Percentiles rank a stretch among this genome's conserved stretches.
phyloP scores from a whole-genome alignment of 768 basidiomycete species.

The Agrocybe pediades region DNA sequence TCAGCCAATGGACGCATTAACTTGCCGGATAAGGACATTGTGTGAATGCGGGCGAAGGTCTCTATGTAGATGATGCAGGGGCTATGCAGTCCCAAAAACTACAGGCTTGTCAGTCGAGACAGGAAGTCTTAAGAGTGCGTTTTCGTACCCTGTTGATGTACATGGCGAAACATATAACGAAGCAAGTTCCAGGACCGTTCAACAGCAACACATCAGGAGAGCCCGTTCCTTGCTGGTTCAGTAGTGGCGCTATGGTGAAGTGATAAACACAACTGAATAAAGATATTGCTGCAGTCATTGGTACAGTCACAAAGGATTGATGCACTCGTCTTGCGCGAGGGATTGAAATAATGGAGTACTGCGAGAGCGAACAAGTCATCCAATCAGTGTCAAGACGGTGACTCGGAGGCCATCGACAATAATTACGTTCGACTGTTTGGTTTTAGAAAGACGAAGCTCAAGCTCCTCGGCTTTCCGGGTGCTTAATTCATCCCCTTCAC shows the following conservation, averaged over 20 bases:
- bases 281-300: slow-evolving; percentile 64
- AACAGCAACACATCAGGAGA: slow-evolving; percentile 81
- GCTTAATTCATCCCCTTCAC: slow-evolving; percentile 82
- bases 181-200: slow-evolving; percentile 95
- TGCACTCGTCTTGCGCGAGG: slow-evolving; percentile 90
- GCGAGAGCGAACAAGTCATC: not conserved
- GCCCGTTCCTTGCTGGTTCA: slow-evolving; percentile 23
- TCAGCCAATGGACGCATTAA: slow-evolving; percentile 83
- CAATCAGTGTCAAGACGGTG: slow-evolving; percentile 2
- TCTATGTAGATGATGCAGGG: slow-evolving; percentile 87
- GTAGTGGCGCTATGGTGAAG: slow-evolving; percentile 55
- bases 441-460: slow-evolving; percentile 42
- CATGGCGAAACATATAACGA: slow-evolving; percentile 71
- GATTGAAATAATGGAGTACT: slow-evolving; percentile 63
- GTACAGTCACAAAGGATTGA: slow-evolving; percentile 73
- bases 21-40: slow-evolving; percentile 83
- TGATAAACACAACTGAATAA: slow-evolving; percentile 62
- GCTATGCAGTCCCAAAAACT: slow-evolving; percentile 77
- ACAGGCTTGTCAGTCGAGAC: slow-evolving; percentile 13
- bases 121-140: not conserved
- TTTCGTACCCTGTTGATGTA: slow-evolving; percentile 67
- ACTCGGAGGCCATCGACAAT: not conserved
- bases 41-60: slow-evolving; percentile 86
- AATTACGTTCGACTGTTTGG: slow-evolving; percentile 13
- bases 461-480: slow-evolving; percentile 65